Evolutionary conservation across 768 basidiomycete species (phyloP), one percentile per base, ranked within the genome.

Genomic region (Naganishia vaughanmartiniae): DNA sequence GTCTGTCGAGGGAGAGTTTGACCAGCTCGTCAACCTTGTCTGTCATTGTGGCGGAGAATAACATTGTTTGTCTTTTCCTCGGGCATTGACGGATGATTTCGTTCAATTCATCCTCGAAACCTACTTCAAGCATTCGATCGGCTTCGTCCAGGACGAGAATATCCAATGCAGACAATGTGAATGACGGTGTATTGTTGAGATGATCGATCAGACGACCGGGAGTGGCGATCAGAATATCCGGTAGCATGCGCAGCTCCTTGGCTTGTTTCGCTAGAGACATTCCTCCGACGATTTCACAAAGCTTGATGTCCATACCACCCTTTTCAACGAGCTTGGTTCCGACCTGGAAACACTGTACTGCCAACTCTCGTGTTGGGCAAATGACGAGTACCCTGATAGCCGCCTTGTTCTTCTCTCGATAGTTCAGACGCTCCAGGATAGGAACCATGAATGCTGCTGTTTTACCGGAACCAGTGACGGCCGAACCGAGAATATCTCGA

Each of bases 1-100:
- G 96, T 79, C 90, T 93, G 80, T 92, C 90, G 58, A 90, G 83
- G 15, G 91, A 92, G 86, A 98, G 89, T 77, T 88, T 89, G 69
- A 98, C 90, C 57, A 99, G 86, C 77, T 93, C 89, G 75, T 96
- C 92, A 11, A 98, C 90, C 0, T 90, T 90, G 81, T 99, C 96
- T 4, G 94, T 97, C 90, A 98, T 98, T 0, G 96, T 99, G 2
- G 96, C 96, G 0, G 93, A 96, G 82, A 99, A 99, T 45, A 99
- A 85, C 93, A 99, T 95, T 4, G 96, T 98, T 80, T 98, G 96
- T 45, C 96, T 87, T 17, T 78, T 79, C 66, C 81, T 71, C 1
- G 93, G 93, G 78, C 93, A 96, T 21, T 90, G 87, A 76, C 89
- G 89, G 82, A 98, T 88, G 75, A 99, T 96, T 82, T 99, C 96